A percentile compares a stretch with the other conserved stretches of the same genome.
Evolutionary conservation across 2,329 filamentous ascomycete species (phyloP).

Genomic region (Exophiala sp.): DNA sequence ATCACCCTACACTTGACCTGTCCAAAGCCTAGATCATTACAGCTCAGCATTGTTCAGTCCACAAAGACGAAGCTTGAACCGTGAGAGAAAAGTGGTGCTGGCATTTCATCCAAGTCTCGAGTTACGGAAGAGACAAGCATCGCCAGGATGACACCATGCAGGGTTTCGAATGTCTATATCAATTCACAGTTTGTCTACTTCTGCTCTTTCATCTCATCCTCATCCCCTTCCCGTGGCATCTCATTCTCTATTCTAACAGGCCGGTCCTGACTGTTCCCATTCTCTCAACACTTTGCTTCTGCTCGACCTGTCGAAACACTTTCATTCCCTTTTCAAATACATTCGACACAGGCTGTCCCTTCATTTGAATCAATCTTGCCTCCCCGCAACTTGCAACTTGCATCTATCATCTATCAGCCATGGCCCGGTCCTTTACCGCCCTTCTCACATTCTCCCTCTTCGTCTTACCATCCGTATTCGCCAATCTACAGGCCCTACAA

Average conservation of each 20-base stretch:
- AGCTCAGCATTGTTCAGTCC: background rate
- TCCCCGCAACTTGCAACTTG: too few relatives aligned
- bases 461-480: constrained; percentile 16
- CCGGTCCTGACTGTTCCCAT: constrained; percentile 14
- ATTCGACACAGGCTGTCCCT: background rate
- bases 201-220: too few relatives aligned
- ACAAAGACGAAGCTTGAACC: constrained; percentile 1
- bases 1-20: background rate
- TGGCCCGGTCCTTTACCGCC: constrained; percentile 19
- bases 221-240: background rate
- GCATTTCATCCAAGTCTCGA: constrained; percentile 8
- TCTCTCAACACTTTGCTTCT: background rate
- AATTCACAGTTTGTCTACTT: too few relatives aligned
- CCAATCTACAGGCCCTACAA: constrained; percentile 1
- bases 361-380: background rate
- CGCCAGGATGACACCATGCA: background rate
- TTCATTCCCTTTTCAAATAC: constrained; percentile 8
- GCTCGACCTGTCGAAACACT: background rate
- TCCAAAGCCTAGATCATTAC: background rate
- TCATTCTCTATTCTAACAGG: constrained; percentile 9
- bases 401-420: background rate
- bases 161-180: constrained; percentile 11
- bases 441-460: constrained; percentile 8
- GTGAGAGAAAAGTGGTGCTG: constrained; percentile 21
- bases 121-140: constrained; percentile 1